Evolutionary conservation across 2,329 filamentous ascomycete species (phyloP).

Genomic region (Capronia coronata): DNA sequence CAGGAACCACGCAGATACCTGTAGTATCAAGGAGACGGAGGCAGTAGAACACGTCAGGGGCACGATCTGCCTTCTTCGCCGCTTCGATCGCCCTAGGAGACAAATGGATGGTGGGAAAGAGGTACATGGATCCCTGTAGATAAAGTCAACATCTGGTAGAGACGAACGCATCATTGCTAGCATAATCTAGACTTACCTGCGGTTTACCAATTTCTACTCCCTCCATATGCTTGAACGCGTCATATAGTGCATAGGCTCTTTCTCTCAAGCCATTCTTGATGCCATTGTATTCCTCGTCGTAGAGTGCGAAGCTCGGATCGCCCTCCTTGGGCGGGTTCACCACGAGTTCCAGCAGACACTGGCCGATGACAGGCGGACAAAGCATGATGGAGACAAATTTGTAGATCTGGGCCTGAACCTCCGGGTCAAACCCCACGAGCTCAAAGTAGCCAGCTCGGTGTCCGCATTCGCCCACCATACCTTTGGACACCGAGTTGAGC

Average conservation of each 20-base stretch:
- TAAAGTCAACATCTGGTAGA: neutral
- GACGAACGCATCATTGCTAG: neutral
- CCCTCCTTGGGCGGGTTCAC: slow-evolving; percentile 85
- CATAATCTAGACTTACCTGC: slow-evolving; percentile 45
- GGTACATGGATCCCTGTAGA: slow-evolving; percentile 84
- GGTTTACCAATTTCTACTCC: slow-evolving; percentile 85
- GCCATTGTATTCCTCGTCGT: slow-evolving; percentile 73
- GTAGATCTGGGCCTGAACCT: slow-evolving; percentile 90
- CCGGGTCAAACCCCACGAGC: slow-evolving; percentile 76
- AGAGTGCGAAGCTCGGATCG: slow-evolving; percentile 75
- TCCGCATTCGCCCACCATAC: slow-evolving; percentile 97
- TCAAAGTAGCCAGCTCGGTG: slow-evolving; percentile 98
- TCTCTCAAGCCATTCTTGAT: slow-evolving; percentile 73
- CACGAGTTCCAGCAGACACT: slow-evolving; percentile 96
- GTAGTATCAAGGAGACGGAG: slow-evolving; percentile 85
- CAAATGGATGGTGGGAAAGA: slow-evolving; percentile 89
- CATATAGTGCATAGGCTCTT: slow-evolving; percentile 77
- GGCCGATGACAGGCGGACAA: slow-evolving; percentile 88
- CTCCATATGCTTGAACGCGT: slow-evolving; percentile 91
- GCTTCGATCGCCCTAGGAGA: slow-evolving; percentile 69
- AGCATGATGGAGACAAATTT: slow-evolving; percentile 98
- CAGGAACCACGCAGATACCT: slow-evolving; percentile 88
- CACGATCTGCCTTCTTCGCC: slow-evolving; percentile 65
- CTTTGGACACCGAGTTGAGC: slow-evolving; percentile 90
- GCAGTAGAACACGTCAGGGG: slow-evolving; percentile 89